Evolutionary conservation across 768 basidiomycete genomes (phyloP), one percentile per base, ranked within the genome.

Genomic region (Boletus eberwhitei): DNA sequence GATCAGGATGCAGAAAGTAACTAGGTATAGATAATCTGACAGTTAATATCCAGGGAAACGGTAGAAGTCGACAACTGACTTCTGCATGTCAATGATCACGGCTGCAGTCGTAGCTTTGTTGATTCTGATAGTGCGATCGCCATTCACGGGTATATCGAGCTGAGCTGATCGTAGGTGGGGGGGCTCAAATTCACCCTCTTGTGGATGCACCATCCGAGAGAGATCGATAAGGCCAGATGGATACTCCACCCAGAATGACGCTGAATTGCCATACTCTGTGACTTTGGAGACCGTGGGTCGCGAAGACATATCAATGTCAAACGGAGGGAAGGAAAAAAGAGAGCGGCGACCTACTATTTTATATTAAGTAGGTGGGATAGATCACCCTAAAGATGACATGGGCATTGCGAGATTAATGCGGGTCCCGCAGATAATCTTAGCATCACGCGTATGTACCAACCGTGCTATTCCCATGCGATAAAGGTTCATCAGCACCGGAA

Each of bases 21-120:
- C 84, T 84, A 51, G 32, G 19, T 31, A 8, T n/a, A 31, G 35
- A 39, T 21, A n/a, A 31, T 4, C 4, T 35, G 38, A 4, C 5
- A 26, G 44, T 62, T 38, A 58, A 58, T 49, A 43, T 50, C 31
- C 14, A 29, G 8, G 29, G 21, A 26, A 16, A 41, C 9, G 32
- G 21, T 19, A n/a, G 8, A 31, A 44, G 43, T 24, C n/a, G 34
- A 36, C 17, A n/a, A 58, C 75, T 55, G 62, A 86, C 86, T 87
- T 88, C 65, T 87, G 86, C 87, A 88, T 87, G 62, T 87, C 86
- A 48, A 87, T 77, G 19, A 87, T 74, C n/a, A 86, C 79, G 50
- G 82, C 67, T 11, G 85, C 86, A 17, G 76, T 79, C 45, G 73
- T 68, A 31, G 75, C 69, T 34, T 73, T 76, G 59, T 80, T 74